Percentiles rank a stretch among this genome's conserved stretches.
Evolutionary conservation across 371 early-diverging fungal species (phyloP).

Genomic region (Saksenaea oblongispora): DNA sequence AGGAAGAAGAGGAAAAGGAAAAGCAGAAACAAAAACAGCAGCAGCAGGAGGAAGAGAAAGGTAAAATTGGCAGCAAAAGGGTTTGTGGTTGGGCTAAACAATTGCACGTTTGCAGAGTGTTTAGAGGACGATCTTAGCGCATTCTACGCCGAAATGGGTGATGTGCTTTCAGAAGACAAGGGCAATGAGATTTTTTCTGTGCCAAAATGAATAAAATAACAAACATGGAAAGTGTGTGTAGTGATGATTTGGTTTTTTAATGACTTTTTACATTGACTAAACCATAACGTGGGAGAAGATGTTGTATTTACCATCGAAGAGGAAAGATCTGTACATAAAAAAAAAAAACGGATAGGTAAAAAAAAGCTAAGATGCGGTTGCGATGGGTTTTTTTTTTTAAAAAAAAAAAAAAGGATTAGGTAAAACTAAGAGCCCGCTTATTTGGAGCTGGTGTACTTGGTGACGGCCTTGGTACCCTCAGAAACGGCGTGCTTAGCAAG

Average conservation of each 20-base stretch:
- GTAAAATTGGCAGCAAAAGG: background rate
- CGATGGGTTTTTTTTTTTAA: background rate
- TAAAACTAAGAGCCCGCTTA: slow-evolving; percentile 28
- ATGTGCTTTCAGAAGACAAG: slow-evolving; percentile 29
- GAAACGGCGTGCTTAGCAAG: slow-evolving; percentile 98
- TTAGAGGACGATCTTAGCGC: slow-evolving; percentile 47
- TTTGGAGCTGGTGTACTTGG: slow-evolving; percentile 92
- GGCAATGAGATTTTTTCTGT: slow-evolving; percentile 43
- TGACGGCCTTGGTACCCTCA: slow-evolving; percentile 97
- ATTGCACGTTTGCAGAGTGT: slow-evolving; percentile 10
- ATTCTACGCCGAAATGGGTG: slow-evolving; percentile 49
- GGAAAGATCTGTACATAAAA: slow-evolving; percentile 12
- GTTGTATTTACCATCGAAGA: slow-evolving; percentile 5
- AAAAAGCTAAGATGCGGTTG: slow-evolving; percentile 9
- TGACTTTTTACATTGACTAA: slow-evolving; percentile 16
- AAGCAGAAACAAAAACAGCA: slow-evolving; percentile 10
- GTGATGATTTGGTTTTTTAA: slow-evolving; percentile 10
- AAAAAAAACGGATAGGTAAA: slow-evolving; percentile 27
- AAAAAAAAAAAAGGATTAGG: background rate
- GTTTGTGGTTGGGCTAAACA: background rate
- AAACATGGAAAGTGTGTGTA: background rate
- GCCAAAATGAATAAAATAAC: slow-evolving; percentile 26
- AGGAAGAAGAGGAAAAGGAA: slow-evolving; percentile 19
- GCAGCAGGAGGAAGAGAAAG: slow-evolving; percentile 12
- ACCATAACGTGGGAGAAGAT: slow-evolving; percentile 12